These are phyloP conservation scores for Aaosphaeria pasadenensis DNA, from an alignment of 2,329 filamentous ascomycete species.

Conservation along the genomic window DNA sequence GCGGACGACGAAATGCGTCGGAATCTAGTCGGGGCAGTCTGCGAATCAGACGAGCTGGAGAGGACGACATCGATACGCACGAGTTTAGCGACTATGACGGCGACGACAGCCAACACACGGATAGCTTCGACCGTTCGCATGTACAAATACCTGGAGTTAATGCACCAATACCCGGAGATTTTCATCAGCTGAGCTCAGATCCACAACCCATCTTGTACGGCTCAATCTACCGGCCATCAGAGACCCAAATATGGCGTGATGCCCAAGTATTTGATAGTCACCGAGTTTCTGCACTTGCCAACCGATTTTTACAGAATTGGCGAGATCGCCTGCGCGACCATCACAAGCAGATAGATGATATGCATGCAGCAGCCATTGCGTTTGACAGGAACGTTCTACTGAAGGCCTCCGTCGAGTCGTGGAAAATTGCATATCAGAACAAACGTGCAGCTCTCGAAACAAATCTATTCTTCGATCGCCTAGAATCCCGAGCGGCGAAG, in stretches of 20 bases:
- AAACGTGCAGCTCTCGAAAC: conserved; percentile 46
- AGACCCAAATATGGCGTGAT: conserved; percentile 51
- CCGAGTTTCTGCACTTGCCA: conserved; percentile 6
- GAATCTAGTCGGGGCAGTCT: conserved; percentile 36
- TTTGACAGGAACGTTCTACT: conserved; percentile 53
- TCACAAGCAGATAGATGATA: not conserved
- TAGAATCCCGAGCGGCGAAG: conserved; percentile 59
- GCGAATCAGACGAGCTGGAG: conserved; percentile 14
- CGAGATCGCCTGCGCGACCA: conserved; percentile 16
- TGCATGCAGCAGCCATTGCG: conserved; percentile 37
- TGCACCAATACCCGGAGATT: conserved; percentile 26
- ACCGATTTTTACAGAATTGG: conserved; percentile 45
- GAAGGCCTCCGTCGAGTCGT: conserved; percentile 50
- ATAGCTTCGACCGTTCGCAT: conserved; percentile 24
- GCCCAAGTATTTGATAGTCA: conserved; percentile 42
- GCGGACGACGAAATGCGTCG: conserved; percentile 20
- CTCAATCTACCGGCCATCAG: conserved; percentile 43
- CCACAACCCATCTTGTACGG: conserved; percentile 10
- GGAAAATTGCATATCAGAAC: conserved; percentile 17
- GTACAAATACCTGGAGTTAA: conserved; percentile 36
- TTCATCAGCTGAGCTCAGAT: conserved; percentile 24
- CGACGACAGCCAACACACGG: conserved; percentile 26
- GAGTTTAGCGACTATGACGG: conserved; percentile 16
- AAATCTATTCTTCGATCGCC: conserved; percentile 52
- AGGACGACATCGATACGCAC: not conserved